Conservation (phyloP, 495 filamentous ascomycete genomes). For the Aspergillus sclerotiicarbonarius region DNA sequence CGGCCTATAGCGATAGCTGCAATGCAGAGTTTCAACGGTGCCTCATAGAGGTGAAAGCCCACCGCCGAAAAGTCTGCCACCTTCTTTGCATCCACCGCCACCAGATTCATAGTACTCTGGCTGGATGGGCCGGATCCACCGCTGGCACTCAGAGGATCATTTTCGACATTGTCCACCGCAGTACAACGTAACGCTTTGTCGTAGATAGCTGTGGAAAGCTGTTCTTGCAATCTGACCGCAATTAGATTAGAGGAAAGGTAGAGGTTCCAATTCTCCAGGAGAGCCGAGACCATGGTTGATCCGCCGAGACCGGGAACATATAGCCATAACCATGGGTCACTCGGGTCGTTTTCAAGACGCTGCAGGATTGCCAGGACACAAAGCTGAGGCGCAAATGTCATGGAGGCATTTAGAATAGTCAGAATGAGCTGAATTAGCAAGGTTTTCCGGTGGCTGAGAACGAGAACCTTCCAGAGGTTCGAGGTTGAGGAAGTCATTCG, state of each 20-base stretch:
- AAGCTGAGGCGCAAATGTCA: not conserved
- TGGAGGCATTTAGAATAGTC: not conserved
- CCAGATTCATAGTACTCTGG: slow-evolving; percentile 66
- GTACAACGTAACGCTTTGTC: not conserved
- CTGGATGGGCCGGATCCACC: not conserved
- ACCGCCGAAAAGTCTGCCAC: slow-evolving; percentile 58
- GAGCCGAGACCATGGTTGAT: not conserved
- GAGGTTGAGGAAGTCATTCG: not conserved
- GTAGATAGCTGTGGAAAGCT: not conserved
- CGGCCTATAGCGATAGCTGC: slow-evolving; percentile 57
- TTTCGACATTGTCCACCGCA: not conserved
- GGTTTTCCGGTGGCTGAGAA: not conserved
- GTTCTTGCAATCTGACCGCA: not conserved
- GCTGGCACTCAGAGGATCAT: not conserved
- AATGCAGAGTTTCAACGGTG: slow-evolving; percentile 49
- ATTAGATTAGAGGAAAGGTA: not conserved
- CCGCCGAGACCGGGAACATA: not conserved
- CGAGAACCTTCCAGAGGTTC: not conserved
- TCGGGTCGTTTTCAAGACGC: not conserved
- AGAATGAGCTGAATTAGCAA: not conserved
- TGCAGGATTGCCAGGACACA: not conserved
- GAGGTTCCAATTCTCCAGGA: slow-evolving; percentile 1
- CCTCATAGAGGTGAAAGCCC: slow-evolving; percentile 49
- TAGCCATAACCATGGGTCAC: not conserved
- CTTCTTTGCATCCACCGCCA: slow-evolving; percentile 64